Evolutionary conservation across 225 moss, liverwort and hornwort genomes (phyloP).

Genomic region (Rhytidiadelphus loreus): DNA sequence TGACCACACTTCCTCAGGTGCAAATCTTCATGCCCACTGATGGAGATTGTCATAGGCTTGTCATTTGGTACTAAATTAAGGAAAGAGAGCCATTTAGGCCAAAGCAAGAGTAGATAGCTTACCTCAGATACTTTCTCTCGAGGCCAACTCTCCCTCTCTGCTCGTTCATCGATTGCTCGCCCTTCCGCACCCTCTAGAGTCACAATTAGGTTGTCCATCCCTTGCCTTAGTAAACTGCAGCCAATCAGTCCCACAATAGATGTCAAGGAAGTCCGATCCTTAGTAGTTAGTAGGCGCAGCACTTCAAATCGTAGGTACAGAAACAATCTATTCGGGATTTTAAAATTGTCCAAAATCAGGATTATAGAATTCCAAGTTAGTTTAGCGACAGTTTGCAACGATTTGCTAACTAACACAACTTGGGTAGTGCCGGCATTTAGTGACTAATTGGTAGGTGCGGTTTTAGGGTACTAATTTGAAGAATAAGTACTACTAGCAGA

Average conservation of each 20-base stretch:
- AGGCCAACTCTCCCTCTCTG: conserved; percentile 37
- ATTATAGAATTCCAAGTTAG: neutral
- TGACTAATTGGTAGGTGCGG: neutral
- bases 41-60: neutral
- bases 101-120: neutral
- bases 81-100: neutral
- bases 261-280: neutral
- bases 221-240: conserved; percentile 54
- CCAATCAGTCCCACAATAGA: neutral
- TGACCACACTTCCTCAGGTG: neutral
- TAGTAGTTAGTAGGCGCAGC: neutral
- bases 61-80: neutral
- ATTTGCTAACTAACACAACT: neutral
- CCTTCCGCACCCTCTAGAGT: conserved; percentile 57
- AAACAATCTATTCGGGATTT: neutral
- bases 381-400: neutral
- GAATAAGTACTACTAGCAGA: neutral
- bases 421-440: neutral
- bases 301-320: neutral
- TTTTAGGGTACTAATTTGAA: too few relatives aligned
- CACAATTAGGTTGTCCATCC: conserved; percentile 72
- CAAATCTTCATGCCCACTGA: neutral
- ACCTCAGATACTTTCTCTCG: conserved; percentile 47
- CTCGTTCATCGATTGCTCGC: conserved; percentile 51
- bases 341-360: neutral